Conservation (phyloP, 805 yeast species). For the Lipomyces starkeyi region DNA sequence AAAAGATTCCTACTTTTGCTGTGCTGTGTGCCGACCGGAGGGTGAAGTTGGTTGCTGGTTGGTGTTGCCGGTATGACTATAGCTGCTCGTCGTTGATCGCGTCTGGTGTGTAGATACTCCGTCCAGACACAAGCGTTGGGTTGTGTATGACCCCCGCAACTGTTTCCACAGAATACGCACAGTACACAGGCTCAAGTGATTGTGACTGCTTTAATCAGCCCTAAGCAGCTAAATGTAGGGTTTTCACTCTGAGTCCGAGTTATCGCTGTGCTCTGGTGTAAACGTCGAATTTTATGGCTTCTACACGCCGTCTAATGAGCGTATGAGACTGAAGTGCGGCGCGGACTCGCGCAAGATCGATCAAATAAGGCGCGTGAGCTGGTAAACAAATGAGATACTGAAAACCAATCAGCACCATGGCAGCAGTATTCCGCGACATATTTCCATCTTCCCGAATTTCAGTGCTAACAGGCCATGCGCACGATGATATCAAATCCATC, state of each 20-base stretch:
- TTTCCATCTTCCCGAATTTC: constrained; percentile 22
- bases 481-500: constrained; percentile 12
- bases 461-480: constrained; percentile 14
- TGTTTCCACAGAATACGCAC: not conserved
- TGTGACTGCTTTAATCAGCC: not conserved
- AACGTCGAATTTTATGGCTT: not conserved
- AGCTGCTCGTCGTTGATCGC: not conserved
- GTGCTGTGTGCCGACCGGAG: not conserved
- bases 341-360: not conserved
- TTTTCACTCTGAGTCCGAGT: not conserved
- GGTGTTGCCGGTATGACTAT: not conserved
- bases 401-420: constrained; percentile 1
- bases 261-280: not conserved
- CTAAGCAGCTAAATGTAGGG: not conserved
- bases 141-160: not conserved
- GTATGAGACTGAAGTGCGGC: not conserved
- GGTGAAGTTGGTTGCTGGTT: constrained; percentile 9
- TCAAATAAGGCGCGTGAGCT: not conserved
- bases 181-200: not conserved
- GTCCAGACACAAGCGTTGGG: not conserved
- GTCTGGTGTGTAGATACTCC: not conserved
- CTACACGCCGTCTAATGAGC: not conserved
- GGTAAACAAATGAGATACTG: not conserved
- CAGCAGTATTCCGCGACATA: constrained; percentile 8
- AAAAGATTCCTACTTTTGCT: not conserved